phyloP scores from a whole-genome alignment of 1,139 yeast genomes.

The Nakaseomyces uthaithaninus region DNA sequence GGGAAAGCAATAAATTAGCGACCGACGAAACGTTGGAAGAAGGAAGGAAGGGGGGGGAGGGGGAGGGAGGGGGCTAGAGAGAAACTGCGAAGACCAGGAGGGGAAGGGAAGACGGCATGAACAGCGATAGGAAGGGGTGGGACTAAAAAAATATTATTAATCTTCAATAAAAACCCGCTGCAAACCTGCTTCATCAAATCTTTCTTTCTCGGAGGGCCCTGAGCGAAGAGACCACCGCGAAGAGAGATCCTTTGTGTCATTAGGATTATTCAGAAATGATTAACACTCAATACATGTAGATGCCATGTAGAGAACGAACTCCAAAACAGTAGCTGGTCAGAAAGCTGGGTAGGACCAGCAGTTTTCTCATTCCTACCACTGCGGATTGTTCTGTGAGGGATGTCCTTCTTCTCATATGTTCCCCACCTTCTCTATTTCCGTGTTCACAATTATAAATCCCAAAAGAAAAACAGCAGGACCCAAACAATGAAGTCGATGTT shows the following conservation, averaged over 20 bases:
- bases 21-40: not conserved
- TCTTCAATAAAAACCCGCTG: not conserved
- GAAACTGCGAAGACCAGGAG: not conserved
- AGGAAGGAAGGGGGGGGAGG: not conserved
- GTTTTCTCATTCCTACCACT: no score
- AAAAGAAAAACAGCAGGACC: not conserved
- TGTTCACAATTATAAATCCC: not conserved
- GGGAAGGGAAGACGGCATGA: no score
- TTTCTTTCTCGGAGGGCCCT: not conserved
- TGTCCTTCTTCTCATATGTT: no score
- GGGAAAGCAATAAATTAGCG: not conserved
- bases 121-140: not conserved
- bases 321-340: not conserved
- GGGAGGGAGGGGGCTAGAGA: not conserved
- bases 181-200: no score
- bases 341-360: no score
- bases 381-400: no score
- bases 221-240: not conserved
- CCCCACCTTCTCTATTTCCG: no score
- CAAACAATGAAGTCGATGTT: conserved; percentile 1
- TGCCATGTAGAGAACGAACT: not conserved
- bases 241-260: conserved; percentile 2
- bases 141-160: no score
- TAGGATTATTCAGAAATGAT: conserved; percentile 3
- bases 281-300: not conserved